Evolutionary conservation across 331 rosid species (phyloP), one percentile per base, ranked within the genome.

Genomic region (Stylosanthes scabra): DNA sequence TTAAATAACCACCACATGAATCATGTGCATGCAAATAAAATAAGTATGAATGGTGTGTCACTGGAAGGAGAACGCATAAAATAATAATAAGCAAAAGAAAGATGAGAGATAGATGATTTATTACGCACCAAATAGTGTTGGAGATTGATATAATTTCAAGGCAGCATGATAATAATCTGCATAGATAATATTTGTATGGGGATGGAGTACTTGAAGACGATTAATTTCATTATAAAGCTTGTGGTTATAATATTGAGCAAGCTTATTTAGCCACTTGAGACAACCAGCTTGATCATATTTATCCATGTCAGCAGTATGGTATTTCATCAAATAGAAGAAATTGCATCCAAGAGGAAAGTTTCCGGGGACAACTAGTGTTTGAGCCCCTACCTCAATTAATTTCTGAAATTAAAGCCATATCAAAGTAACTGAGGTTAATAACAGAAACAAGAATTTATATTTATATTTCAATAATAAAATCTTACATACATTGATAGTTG

Each of bases 321-420:
- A 82, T 2, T 0, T 0, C 12, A 80, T 75, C 13, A 88, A 86
- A 25, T 68, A 75, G 27, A 57, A 20, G 6, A 83, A 44, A 72
- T 69, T 51, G 79, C 89, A 88, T 57, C 93, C 90, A 13, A 83
- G 79, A 75, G 87, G 90, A 20, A 84, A 12, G 58, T 9, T 78
- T 65, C 90, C 86, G 9, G 93, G 89, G 61, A 84, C 87, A 64
- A 88, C 1, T 7, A 88, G 41, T 7, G 83, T 84, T 59, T 75
- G 70, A 31, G 80, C 90, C 55, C 88, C 90, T 34, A 79, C 31
- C 52, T 68, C 81, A 74, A 88, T 80, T 51, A 88, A 58, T 63
- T 82, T 80, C 89, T 88, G 80, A 14, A 76, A n/a, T n/a, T n/a
- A n/a, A n/a, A 62, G 37, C 60, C 6, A 34, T 34, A 34, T 34